A percentile compares a stretch with the other conserved stretches of the same genome.
Conservation (phyloP, 129 eudicot genomes). For the Chrysanthemum makinoi region DNA sequence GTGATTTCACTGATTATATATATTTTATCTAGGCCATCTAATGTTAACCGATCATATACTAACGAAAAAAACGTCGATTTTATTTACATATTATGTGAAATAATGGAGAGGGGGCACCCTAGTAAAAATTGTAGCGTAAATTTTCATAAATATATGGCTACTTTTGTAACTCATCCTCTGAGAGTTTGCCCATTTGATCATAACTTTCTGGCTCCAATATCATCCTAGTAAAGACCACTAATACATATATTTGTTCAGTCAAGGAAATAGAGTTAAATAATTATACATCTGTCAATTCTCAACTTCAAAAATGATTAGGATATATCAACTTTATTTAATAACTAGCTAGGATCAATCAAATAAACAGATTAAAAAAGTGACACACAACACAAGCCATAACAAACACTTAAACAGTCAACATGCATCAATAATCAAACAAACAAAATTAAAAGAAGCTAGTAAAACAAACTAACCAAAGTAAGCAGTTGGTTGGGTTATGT, state of each 20-base stretch:
- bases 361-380: background rate
- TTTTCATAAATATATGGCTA: no score
- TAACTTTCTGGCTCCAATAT: no score
- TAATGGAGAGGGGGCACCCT: no score
- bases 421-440: slow-evolving; percentile 22
- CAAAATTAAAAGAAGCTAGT: background rate
- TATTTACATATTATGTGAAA: no score
- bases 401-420: slow-evolving; percentile 21
- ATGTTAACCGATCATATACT: no score
- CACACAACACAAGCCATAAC: background rate
- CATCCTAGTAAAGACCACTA: no score
- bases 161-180: no score
- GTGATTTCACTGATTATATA: no score
- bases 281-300: slow-evolving; percentile 4
- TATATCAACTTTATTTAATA: slow-evolving; percentile 6
- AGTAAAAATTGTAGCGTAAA: background rate
- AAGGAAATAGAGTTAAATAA: background rate
- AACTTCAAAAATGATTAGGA: slow-evolving; percentile 19
- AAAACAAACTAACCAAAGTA: background rate
- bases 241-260: background rate
- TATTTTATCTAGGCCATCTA: no score
- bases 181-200: no score
- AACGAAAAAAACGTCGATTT: no score
- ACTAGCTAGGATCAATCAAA: background rate
- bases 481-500: background rate